phyloP scores from a whole-genome alignment of 2,329 filamentous ascomycete genomes.

The Aureobasidium sp. region DNA sequence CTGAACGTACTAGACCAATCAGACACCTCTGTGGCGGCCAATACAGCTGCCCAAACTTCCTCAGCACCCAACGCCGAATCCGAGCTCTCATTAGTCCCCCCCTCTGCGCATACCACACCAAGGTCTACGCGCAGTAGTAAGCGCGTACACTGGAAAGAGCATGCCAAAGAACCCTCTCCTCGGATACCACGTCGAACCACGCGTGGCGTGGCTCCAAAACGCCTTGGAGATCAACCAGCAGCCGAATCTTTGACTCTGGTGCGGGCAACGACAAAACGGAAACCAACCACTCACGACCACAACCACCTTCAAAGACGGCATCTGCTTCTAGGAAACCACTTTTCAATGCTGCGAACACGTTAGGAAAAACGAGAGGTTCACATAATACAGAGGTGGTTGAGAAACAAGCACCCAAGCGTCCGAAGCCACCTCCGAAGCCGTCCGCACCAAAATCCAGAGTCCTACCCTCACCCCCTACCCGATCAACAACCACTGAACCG shows the following conservation, averaged over 20 bases:
- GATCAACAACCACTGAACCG: not conserved
- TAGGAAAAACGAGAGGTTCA: not conserved
- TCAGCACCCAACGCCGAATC: not conserved
- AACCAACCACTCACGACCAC: not conserved
- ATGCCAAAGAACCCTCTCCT: not conserved
- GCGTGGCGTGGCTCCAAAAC: not conserved
- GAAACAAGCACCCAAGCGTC: not conserved
- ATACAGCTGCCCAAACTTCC: not conserved
- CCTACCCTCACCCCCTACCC: not conserved
- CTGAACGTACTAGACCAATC: not conserved
- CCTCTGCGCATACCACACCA: not conserved
- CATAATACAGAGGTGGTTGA: not conserved
- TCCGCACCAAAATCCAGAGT: not conserved
- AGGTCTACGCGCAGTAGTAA: not conserved
- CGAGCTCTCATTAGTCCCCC: not conserved
- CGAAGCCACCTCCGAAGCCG: not conserved
- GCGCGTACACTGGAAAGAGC: not conserved
- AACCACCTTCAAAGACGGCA: not conserved
- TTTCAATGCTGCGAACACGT: not conserved
- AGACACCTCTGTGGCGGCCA: not conserved
- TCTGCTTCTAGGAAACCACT: not conserved
- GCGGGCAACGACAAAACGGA: not conserved
- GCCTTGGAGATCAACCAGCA: not conserved
- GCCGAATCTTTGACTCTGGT: not conserved
- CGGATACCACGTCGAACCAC: not conserved